Evolutionary conservation across 176 grass and related monocot genomes (phyloP).

Genomic region (Ensete ventricosum): DNA sequence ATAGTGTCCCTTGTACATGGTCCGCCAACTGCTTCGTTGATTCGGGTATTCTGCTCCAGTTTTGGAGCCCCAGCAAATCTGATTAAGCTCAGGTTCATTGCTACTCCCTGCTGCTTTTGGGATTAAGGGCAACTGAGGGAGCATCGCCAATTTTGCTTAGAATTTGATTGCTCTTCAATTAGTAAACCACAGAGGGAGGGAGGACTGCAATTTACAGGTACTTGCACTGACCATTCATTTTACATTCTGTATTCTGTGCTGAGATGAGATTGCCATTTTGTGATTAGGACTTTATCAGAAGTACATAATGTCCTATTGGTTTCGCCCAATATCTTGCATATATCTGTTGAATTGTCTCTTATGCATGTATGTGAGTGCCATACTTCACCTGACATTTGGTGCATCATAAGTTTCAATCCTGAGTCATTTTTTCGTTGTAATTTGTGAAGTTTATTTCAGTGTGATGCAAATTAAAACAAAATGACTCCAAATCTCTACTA

Average conservation of each 20-base stretch:
- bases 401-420: too few relatives aligned
- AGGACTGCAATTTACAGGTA: background rate
- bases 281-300: background rate
- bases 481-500: too few relatives aligned
- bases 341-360: background rate
- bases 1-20: background rate
- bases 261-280: background rate
- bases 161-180: background rate
- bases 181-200: background rate
- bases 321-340: background rate
- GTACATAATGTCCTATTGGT: background rate
- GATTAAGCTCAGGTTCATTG: background rate
- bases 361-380: too few relatives aligned
- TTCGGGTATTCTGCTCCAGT: background rate
- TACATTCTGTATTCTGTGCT: background rate
- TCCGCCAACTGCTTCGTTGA: background rate
- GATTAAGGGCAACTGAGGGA: background rate
- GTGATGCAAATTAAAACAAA: too few relatives aligned
- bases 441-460: too few relatives aligned
- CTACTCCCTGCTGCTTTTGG: background rate
- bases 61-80: background rate
- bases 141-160: conserved; percentile 1
- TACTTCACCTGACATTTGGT: too few relatives aligned
- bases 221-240: background rate
- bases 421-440: too few relatives aligned